Evolutionary conservation across 2,329 filamentous ascomycete species (phyloP).

Genomic region (Penicillium sp.): DNA sequence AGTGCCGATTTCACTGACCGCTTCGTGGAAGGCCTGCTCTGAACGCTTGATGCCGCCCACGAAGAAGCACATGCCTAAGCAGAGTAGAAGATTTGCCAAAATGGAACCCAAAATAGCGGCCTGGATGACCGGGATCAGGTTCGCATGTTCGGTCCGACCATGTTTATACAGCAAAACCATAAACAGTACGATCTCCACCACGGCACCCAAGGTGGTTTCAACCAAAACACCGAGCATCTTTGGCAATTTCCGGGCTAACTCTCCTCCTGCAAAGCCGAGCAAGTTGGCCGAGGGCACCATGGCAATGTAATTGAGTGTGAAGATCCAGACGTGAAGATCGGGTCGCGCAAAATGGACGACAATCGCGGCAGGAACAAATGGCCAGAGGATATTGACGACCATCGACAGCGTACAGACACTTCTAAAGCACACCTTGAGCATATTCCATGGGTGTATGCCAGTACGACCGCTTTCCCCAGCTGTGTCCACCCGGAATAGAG

Average conservation of each 20-base stretch:
- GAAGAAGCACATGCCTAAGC: slow-evolving; percentile 76
- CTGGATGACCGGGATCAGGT: slow-evolving; percentile 65
- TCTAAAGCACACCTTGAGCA: slow-evolving; percentile 60
- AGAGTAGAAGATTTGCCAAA: slow-evolving; percentile 75
- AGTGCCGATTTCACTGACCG: slow-evolving; percentile 73
- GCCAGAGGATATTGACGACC: slow-evolving; percentile 69
- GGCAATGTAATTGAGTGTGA: slow-evolving; percentile 68
- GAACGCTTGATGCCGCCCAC: slow-evolving; percentile 66
- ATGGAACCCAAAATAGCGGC: slow-evolving; percentile 81
- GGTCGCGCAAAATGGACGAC: slow-evolving; percentile 57
- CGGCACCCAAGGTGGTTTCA: slow-evolving; percentile 61
- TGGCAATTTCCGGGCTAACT: slow-evolving; percentile 69
- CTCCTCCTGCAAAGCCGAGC: slow-evolving; percentile 69
- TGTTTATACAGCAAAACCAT: slow-evolving; percentile 65
- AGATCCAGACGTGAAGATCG: slow-evolving; percentile 60
- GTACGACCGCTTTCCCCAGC: slow-evolving; percentile 64
- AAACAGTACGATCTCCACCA: slow-evolving; percentile 80
- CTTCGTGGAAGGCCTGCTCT: slow-evolving; percentile 67
- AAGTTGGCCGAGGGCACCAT: slow-evolving; percentile 75
- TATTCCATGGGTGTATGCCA: slow-evolving; percentile 62
- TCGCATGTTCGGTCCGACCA: slow-evolving; percentile 34
- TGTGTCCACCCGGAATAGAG: slow-evolving; percentile 36
- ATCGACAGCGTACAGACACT: slow-evolving; percentile 63
- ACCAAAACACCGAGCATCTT: slow-evolving; percentile 57
- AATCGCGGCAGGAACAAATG: slow-evolving; percentile 68